A percentile compares a stretch with the other conserved stretches of the same genome.
These are phyloP conservation scores for Colletotrichum gloeosporioides DNA, from an alignment of 2,329 filamentous ascomycete species.

Conservation along the genomic window DNA sequence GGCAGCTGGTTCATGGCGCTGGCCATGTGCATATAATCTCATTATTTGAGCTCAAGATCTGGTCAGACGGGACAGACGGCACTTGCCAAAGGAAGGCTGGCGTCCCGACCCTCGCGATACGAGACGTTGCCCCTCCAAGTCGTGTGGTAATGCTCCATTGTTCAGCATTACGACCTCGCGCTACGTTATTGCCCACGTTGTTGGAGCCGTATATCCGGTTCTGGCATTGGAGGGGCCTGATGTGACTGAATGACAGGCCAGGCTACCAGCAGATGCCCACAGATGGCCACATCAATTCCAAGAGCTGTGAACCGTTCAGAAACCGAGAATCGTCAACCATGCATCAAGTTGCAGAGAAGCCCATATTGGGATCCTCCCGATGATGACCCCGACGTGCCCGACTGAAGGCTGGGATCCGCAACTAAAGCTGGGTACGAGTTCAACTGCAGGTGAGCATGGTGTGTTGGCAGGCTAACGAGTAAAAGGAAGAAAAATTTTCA, in stretches of 20 bases:
- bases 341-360: not conserved
- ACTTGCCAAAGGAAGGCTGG: not conserved
- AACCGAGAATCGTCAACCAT: not conserved
- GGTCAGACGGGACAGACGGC: constrained; percentile 2
- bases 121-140: not conserved
- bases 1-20: constrained; percentile 9
- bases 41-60: not conserved
- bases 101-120: not conserved
- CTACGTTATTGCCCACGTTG: not conserved
- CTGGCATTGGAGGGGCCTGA: not conserved
- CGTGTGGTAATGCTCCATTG: not conserved
- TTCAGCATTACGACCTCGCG: not conserved
- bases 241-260: not conserved
- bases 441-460: not conserved
- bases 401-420: constrained; percentile 6
- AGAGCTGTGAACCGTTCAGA: not conserved
- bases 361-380: not conserved
- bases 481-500: not conserved
- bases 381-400: not conserved
- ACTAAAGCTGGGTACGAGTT: not conserved
- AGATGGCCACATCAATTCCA: not conserved
- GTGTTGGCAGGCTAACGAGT: constrained; percentile 14
- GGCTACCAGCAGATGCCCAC: not conserved
- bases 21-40: constrained; percentile 2
- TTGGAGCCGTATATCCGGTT: not conserved